phyloP scores from a whole-genome alignment of 2,329 filamentous ascomycete species.

The Chaetoscypha palmicola region DNA sequence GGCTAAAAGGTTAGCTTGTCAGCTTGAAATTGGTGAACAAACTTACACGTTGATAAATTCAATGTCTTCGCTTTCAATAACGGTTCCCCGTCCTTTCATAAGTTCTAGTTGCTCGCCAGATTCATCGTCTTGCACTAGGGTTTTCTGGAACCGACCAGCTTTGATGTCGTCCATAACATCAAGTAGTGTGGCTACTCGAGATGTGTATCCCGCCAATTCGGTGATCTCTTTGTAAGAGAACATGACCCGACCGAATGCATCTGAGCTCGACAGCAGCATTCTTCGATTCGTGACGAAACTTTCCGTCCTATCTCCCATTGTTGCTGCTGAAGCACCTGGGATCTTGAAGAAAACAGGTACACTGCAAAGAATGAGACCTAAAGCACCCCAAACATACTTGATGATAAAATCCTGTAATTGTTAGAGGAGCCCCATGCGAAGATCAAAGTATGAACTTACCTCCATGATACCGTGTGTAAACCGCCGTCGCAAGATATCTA shows the following conservation, averaged over 20 bases:
- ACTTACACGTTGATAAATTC: slow-evolving; percentile 73
- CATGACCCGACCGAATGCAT: slow-evolving; percentile 93
- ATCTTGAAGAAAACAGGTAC: slow-evolving; percentile 94
- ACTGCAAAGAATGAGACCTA: slow-evolving; percentile 86
- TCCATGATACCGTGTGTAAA: slow-evolving; percentile 99
- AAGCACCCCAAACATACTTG: slow-evolving; percentile 97
- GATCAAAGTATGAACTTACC: slow-evolving; percentile 12
- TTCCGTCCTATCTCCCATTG: slow-evolving; percentile 65
- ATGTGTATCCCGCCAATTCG: slow-evolving; percentile 91
- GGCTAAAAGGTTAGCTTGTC: slow-evolving; percentile 36
- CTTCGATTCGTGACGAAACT: slow-evolving; percentile 90
- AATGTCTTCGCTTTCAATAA: slow-evolving; percentile 77
- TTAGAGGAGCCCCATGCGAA: neutral
- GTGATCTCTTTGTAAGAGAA: slow-evolving; percentile 97
- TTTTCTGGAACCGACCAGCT: slow-evolving; percentile 89
- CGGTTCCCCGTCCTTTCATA: slow-evolving; percentile 70
- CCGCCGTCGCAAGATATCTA: slow-evolving; percentile 71
- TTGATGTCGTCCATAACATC: slow-evolving; percentile 94
- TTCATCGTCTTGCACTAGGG: slow-evolving; percentile 81
- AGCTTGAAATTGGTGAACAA: neutral
- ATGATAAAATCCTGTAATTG: slow-evolving; percentile 73
- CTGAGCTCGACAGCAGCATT: slow-evolving; percentile 86
- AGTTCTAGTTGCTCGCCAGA: slow-evolving; percentile 78
- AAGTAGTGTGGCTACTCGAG: slow-evolving; percentile 79
- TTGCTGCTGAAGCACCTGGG: slow-evolving; percentile 50